These are phyloP conservation scores for Chytriomyces sp. DNA, from an alignment of 192 early-diverging fungal genomes.

Conservation along the genomic window DNA sequence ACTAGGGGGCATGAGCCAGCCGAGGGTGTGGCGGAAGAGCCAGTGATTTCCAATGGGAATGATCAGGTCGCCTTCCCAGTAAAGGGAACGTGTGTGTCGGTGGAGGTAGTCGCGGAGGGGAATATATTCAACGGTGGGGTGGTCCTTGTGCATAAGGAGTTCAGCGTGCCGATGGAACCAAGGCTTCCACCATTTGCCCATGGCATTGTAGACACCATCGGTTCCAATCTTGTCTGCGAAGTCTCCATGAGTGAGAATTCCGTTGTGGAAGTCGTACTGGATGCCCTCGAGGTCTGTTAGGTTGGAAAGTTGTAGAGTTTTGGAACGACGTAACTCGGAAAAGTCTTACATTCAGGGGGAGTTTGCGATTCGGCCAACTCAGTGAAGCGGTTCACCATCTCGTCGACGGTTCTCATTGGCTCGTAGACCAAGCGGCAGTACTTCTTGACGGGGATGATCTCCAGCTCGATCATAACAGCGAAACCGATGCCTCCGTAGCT, in stretches of 20 bases:
- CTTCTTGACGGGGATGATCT: slow-evolving; percentile 47
- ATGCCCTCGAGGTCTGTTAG: slow-evolving; percentile 36
- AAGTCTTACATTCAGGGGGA: slow-evolving; percentile 30
- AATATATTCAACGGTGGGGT: slow-evolving; percentile 41
- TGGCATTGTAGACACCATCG: slow-evolving; percentile 33
- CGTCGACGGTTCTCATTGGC: slow-evolving; percentile 32
- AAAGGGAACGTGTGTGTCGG: slow-evolving; percentile 49
- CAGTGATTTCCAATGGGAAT: slow-evolving; percentile 46
- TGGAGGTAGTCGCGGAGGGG: slow-evolving; percentile 49
- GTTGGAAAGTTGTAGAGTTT: neutral
- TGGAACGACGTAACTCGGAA: neutral
- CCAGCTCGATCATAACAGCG: slow-evolving; percentile 37
- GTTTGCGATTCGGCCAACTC: slow-evolving; percentile 31
- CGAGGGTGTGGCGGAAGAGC: slow-evolving; percentile 40
- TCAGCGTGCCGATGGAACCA: slow-evolving; percentile 52
- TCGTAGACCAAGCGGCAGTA: slow-evolving; percentile 42
- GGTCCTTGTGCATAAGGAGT: slow-evolving; percentile 30
- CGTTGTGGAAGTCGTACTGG: slow-evolving; percentile 43
- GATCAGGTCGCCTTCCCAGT: slow-evolving; percentile 44
- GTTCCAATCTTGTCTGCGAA: slow-evolving; percentile 32
- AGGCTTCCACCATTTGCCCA: slow-evolving; percentile 43
- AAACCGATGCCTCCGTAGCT: slow-evolving; percentile 48
- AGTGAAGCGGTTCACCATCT: slow-evolving; percentile 40
- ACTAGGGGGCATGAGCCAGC: slow-evolving; percentile 41
- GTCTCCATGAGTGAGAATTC: slow-evolving; percentile 42